A percentile compares a stretch with the other conserved stretches of the same genome.
phyloP scores from a whole-genome alignment of 1,284 basidiomycete species.

The Malassezia yamatoensis region DNA sequence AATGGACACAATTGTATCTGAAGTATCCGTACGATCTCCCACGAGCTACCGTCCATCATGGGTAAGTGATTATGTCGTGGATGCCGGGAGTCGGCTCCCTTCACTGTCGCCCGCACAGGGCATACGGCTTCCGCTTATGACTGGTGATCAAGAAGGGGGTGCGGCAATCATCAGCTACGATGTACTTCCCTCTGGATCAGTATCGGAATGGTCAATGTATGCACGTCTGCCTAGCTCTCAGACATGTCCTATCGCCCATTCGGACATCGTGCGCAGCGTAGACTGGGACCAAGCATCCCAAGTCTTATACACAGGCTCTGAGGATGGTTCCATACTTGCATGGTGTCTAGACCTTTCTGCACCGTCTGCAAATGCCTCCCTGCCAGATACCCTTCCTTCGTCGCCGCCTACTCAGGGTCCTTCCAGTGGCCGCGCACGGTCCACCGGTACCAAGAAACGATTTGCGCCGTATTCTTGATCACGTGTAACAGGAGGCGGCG shows the following conservation, averaged over 20 bases:
- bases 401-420: not conserved
- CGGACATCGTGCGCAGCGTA: constrained; percentile 17
- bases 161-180: constrained; percentile 5
- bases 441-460: not conserved
- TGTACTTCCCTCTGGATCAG: not conserved
- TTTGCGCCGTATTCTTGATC: not conserved
- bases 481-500: not conserved
- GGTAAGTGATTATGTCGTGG: constrained; percentile 43
- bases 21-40: constrained; percentile 24
- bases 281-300: constrained; percentile 4
- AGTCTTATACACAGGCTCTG: constrained; percentile 8
- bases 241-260: not conserved
- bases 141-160: constrained; percentile 17
- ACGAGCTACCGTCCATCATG: constrained; percentile 32
- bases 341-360: constrained; percentile 5
- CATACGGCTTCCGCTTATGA: constrained; percentile 8
- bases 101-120: not conserved
- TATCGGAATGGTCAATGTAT: constrained; percentile 6
- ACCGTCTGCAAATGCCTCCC: not conserved
- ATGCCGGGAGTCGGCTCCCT: constrained; percentile 11
- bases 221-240: constrained; percentile 9
- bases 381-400: not conserved
- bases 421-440: not conserved
- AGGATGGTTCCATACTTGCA: constrained; percentile 10
- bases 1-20: constrained; percentile 7